These are phyloP conservation scores for Arthrobotrys conoides DNA, from an alignment of 2,329 filamentous ascomycete genomes.

Conservation along the genomic window DNA sequence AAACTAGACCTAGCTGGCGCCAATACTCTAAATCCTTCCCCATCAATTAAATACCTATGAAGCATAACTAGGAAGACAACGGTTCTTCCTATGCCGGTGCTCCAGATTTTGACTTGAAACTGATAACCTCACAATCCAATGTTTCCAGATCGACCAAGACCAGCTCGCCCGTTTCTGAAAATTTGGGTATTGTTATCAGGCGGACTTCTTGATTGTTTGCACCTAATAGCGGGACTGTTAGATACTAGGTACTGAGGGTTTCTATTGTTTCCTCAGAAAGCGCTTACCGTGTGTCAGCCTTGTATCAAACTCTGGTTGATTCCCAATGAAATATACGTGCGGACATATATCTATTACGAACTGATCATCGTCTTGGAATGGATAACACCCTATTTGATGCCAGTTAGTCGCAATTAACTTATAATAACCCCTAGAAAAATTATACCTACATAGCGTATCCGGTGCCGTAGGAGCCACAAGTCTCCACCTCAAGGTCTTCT, in stretches of 20 bases:
- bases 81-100: not conserved
- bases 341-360: slow-evolving; percentile 87
- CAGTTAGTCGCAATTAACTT: too few relatives aligned
- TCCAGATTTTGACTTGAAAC: slow-evolving; percentile 64
- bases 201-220: slow-evolving; percentile 79
- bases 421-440: not conserved
- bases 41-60: too few relatives aligned
- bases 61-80: too few relatives aligned
- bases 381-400: slow-evolving; percentile 82
- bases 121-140: slow-evolving; percentile 80
- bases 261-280: too few relatives aligned
- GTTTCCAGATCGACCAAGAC: slow-evolving; percentile 89
- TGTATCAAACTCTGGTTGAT: slow-evolving; percentile 83
- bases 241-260: not conserved
- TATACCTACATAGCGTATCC: slow-evolving; percentile 86
- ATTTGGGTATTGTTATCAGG: slow-evolving; percentile 86
- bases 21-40: not conserved
- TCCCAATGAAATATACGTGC: slow-evolving; percentile 91
- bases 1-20: not conserved
- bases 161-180: slow-evolving; percentile 82
- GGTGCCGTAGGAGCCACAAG: slow-evolving; percentile 93
- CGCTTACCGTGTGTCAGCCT: slow-evolving; percentile 73
- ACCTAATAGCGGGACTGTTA: slow-evolving; percentile 65
- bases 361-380: slow-evolving; percentile 92
- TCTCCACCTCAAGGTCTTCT: slow-evolving; percentile 92